Base-by-base conservation (phyloP, 768 basidiomycete genomes). In the Serendipita vermifera region DNA sequence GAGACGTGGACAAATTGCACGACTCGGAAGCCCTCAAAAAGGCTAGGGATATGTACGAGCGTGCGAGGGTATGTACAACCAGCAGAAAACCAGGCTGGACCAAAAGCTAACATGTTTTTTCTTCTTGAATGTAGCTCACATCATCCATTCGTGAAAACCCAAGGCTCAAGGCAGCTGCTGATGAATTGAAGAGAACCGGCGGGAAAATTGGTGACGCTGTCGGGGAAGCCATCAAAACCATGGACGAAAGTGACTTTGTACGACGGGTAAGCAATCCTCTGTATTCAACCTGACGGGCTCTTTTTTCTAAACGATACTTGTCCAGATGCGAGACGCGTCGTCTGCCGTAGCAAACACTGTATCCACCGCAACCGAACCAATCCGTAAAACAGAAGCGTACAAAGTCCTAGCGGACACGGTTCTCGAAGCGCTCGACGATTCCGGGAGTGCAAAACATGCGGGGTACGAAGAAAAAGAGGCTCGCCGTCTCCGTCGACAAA, bases 71-170 rank as follows among this genome's bases (percentile, higher is more conserved):
- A 65, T 59, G 81, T 77, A 5, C n/a, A 26, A 4, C 46, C n/a
- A n/a, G n/a, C n/a, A n/a, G n/a, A n/a, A n/a, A n/a, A n/a, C 15
- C 1, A 13, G 14, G 43, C 26, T 31, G 29, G 20, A 31, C 39
- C 20, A 35, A 3, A 20, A 22, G 14, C 20, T 6, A 24, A 5
- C 48, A 4, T 17, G n/a, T 43, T 63, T 58, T 33, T 51, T 29
- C 54, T 51, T 58, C 32, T 58, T 35, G 4, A 22, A 40, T 43
- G 1, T 65, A 96, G 92, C 72, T 97, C 60, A 84, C 85, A 4
- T 87, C 90, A 3, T 90, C 90, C 62, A 94, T 99, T 57, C 88
- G 94, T 73, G 89, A 96, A 68, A 99, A 99, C 64, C 94, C 94
- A 9, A 75, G 81, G 56, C 72, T 99, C 55, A 80, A 88, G 55